phyloP scores from a whole-genome alignment of 179 eudicot genomes.

The Beta corolliflora region DNA sequence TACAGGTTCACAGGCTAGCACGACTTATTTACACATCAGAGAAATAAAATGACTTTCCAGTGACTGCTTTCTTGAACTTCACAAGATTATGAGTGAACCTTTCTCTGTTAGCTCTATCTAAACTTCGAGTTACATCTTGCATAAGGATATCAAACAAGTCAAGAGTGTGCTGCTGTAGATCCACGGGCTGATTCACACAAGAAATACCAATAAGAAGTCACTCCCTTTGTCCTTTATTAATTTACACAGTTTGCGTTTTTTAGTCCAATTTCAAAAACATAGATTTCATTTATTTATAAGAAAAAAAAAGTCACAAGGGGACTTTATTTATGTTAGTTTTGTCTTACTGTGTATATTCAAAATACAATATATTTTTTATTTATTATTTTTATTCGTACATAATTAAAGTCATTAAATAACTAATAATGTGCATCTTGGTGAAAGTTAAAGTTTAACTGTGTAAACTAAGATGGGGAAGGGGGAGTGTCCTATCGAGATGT shows the following conservation, averaged over 20 bases:
- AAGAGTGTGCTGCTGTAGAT: constrained; percentile 40
- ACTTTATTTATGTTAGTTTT: too few relatives aligned
- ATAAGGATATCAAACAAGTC: constrained; percentile 47
- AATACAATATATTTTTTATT: too few relatives aligned
- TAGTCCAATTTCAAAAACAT: too few relatives aligned
- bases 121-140: constrained; percentile 38
- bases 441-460: too few relatives aligned
- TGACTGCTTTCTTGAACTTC: constrained; percentile 36
- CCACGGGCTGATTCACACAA: constrained; percentile 31
- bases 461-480: neutral
- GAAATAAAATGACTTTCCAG: constrained; percentile 15
- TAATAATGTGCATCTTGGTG: too few relatives aligned
- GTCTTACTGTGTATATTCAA: too few relatives aligned
- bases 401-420: too few relatives aligned
- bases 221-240: too few relatives aligned
- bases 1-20: constrained; percentile 17
- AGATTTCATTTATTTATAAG: too few relatives aligned
- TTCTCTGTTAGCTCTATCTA: constrained; percentile 44
- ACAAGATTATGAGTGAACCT: constrained; percentile 40
- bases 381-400: too few relatives aligned
- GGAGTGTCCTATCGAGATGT: neutral
- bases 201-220: neutral
- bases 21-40: neutral
- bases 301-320: too few relatives aligned
- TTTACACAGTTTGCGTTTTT: too few relatives aligned